Base-by-base conservation (phyloP, 2,329 filamentous ascomycete species). In the Basipetospora sp. region DNA sequence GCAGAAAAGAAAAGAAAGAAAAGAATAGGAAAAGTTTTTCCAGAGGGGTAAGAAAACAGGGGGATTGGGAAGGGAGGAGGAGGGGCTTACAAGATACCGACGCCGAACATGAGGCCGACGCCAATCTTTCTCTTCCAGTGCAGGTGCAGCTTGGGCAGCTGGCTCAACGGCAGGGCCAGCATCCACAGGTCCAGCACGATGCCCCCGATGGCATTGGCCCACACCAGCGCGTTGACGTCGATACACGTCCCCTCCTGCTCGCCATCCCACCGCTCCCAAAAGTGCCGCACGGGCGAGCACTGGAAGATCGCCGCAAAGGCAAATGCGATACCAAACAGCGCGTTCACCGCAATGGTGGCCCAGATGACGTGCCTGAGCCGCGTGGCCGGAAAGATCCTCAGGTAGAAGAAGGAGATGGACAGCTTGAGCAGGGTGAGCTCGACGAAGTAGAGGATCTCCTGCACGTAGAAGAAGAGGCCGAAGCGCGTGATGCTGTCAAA, bases 191-290 rank as follows among this genome's bases (percentile, higher is more conserved):
- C 67, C 18, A 67, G 50, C 1, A 50, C 50, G 36, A 72, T 69
- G 38, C 61, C 64, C 34, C 65, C 56, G 2, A 48, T 57, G 0
- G 67, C 67, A 22, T 65, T 62, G 3, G 60, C 52, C 63, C 64
- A 71, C 0, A 52, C 56, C 13, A 67, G 51, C 2, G 53, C 50
- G 41, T 64, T 67, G 34, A 60, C 49, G 34, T 64, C 54, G 9
- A 64, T 50, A 43, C 69, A 73, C 3, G 41, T 47, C 1, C 67
- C 68, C 2, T 50, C 22, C 30, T 60, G 55, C 41, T 60, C 46
- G 2, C 59, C 62, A 30, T 66, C 62, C 68, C 68, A 73, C n/a
- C 50, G 50, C 0, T 50, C 57, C 70, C 70, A 74, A 45, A 63
- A 64, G 40, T 56, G 62, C 8, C 47, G 48, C 19, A 71, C 52